These are phyloP conservation scores for Xerocomellus chrysenteron DNA, from an alignment of 768 basidiomycete genomes.

Conservation along the genomic window DNA sequence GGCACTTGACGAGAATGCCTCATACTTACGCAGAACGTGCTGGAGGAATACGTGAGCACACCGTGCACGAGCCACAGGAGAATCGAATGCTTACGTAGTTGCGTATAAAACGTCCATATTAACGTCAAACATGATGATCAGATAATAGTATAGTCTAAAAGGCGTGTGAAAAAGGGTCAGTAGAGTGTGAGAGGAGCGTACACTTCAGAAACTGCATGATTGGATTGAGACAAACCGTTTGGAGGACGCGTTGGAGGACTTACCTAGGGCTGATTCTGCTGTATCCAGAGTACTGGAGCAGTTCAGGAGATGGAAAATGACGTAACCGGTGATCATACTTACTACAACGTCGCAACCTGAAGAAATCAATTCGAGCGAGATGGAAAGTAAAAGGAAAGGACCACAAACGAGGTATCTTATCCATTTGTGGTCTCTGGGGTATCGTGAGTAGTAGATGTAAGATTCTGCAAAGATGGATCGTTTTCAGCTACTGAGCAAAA, in stretches of 20 bases:
- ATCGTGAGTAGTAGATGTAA: slow-evolving; percentile 32
- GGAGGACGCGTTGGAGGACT: background rate
- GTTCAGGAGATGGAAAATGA: background rate
- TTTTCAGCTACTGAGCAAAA: background rate
- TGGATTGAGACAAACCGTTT: slow-evolving; percentile 2
- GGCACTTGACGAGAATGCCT: background rate
- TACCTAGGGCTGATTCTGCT: slow-evolving; percentile 25
- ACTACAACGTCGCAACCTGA: slow-evolving; percentile 26
- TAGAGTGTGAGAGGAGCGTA: slow-evolving; percentile 6
- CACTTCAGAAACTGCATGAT: slow-evolving; percentile 26
- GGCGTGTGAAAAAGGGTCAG: slow-evolving; percentile 6
- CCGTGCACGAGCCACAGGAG: too few species aligned
- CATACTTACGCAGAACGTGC: slow-evolving; percentile 32
- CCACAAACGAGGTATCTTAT: slow-evolving; percentile 22
- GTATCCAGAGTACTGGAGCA: slow-evolving; percentile 24
- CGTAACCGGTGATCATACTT: background rate
- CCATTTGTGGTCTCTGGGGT: slow-evolving; percentile 19
- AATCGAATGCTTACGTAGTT: slow-evolving; percentile 19
- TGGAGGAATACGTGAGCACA: slow-evolving; percentile 8
- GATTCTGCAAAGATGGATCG: slow-evolving; percentile 14
- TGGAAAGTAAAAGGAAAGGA: background rate
- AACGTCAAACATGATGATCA: slow-evolving; percentile 26
- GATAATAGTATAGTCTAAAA: slow-evolving; percentile 30
- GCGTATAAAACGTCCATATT: slow-evolving; percentile 25
- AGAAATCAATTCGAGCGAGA: background rate